Conservation (phyloP, 495 filamentous ascomycete species). For the Recurvomyces mirabilis region DNA sequence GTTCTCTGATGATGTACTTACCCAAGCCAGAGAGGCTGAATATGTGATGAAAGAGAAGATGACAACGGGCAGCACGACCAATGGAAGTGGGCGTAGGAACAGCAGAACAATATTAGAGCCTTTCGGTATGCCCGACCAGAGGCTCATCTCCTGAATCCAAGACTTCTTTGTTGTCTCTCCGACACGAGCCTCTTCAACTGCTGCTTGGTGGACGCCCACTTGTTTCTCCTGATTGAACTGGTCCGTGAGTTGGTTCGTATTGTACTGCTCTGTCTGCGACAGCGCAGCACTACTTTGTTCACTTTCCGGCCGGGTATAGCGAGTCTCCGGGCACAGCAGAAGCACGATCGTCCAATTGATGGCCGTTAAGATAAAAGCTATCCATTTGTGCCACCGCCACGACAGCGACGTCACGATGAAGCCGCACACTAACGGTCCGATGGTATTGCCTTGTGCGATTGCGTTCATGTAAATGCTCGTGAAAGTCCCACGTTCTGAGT, state of each 20-base stretch:
- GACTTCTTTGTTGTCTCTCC: slow-evolving; percentile 24
- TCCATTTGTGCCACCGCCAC: slow-evolving; percentile 31
- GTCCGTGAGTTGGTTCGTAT: too few species aligned
- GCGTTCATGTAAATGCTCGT: slow-evolving; percentile 29
- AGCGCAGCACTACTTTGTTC: background rate
- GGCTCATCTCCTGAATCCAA: slow-evolving; percentile 23
- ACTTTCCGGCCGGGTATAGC: slow-evolving; percentile 18
- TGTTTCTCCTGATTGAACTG: background rate
- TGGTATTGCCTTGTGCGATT: slow-evolving; percentile 27
- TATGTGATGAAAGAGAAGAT: slow-evolving; percentile 27
- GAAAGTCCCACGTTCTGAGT: slow-evolving; percentile 19
- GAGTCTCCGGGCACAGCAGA: slow-evolving; percentile 28
- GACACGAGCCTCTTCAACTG: background rate
- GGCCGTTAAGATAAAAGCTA: slow-evolving; percentile 24
- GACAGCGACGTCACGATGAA: slow-evolving; percentile 20
- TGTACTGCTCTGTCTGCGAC: background rate
- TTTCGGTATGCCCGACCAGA: slow-evolving; percentile 24
- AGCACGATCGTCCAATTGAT: slow-evolving; percentile 27
- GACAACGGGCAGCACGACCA: slow-evolving; percentile 28
- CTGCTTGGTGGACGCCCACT: background rate
- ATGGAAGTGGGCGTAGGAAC: slow-evolving; percentile 27
- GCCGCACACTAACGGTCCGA: slow-evolving; percentile 28
- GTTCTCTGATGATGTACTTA: too few species aligned
- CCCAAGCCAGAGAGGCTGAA: slow-evolving; percentile 23
- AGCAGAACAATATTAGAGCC: slow-evolving; percentile 24